A percentile compares a stretch with the other conserved stretches of the same genome.
phyloP scores from a whole-genome alignment of 2,329 filamentous ascomycete genomes.

The Phaeosphaeria sp. region DNA sequence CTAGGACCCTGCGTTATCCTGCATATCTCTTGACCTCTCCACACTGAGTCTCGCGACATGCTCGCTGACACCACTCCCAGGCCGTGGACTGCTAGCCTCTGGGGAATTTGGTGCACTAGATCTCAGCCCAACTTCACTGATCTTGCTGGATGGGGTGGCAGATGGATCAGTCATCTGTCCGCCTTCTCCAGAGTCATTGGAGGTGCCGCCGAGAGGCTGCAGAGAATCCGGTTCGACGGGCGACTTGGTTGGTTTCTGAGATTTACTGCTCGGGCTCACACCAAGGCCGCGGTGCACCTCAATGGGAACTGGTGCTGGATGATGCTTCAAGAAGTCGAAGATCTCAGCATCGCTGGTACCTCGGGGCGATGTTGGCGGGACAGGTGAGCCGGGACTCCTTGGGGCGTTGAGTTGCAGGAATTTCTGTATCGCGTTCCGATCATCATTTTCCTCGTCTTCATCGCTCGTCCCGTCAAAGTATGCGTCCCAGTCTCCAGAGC shows the following conservation, averaged over 20 bases:
- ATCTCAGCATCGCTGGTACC: conserved; percentile 52
- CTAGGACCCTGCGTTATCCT: conserved; percentile 17
- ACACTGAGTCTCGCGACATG: conserved; percentile 40
- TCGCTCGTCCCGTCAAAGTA: conserved; percentile 58
- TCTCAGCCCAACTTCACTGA: conserved; percentile 33
- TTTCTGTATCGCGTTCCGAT: conserved; percentile 45
- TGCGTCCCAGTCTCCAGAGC: conserved; percentile 57
- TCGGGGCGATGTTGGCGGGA: conserved; percentile 21
- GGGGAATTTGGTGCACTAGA: conserved; percentile 24
- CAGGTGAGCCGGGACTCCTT: conserved; percentile 23
- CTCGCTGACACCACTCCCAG: conserved; percentile 38
- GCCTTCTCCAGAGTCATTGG: conserved; percentile 18
- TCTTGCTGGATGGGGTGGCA: conserved; percentile 26
- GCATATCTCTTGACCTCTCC: conserved; percentile 19
- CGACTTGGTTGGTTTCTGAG: conserved; percentile 14
- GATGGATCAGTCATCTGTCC: conserved; percentile 26
- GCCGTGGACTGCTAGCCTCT: conserved; percentile 21
- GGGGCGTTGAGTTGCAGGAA: conserved; percentile 40
- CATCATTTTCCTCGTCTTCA: conserved; percentile 53
- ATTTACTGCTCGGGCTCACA: conserved; percentile 26
- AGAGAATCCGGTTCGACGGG: conserved; percentile 37
- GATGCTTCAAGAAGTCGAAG: conserved; percentile 39
- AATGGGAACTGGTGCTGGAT: conserved; percentile 25
- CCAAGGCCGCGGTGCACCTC: conserved; percentile 51
- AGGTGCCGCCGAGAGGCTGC: conserved; percentile 29